Evolutionary conservation across 192 early-diverging fungal species (phyloP), one percentile per base, ranked within the genome.

Genomic region (Linnemannia hyalina): DNA sequence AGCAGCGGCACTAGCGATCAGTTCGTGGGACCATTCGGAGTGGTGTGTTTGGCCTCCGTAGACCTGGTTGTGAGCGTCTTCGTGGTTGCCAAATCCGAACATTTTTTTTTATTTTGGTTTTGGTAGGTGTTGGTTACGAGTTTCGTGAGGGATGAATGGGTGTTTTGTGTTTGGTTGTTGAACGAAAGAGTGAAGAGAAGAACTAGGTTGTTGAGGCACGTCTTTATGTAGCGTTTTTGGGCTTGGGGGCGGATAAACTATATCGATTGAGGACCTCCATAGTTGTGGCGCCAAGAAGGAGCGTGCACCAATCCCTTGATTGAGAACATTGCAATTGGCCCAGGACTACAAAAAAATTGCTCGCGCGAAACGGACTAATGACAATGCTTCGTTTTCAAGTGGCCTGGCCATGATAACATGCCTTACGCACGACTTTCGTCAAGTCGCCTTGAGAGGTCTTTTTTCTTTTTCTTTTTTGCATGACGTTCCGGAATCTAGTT

Each of bases 1-100:
- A 42, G 85, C 92, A 16, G 91, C 92, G 40, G 91, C 92, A 46
- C 88, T 88, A 23, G 88, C 90, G 40, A 92, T 42, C n/a, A 86
- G 54, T 63, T 90, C 88, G 74, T 90, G 89, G 36, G 82, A 70
- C 82, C 81, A 88, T 7, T 42, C 13, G 52, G 82, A 77, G 47
- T 89, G 54, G 47, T 89, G 80, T 9, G 72, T 69, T 72, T 83
- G 40, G 6, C 73, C 77, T 1, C 71, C 60, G 38, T 79, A 83
- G n/a, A 83, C 46, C 41, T 83, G 57, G 6, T 29, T n/a, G 68
- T 83, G 40, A 26, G 80, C 80, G 35, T 74, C 73, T 74, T 81
- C 70, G 70, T 73, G 78, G 40, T 75, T 41, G 1, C 60, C 75
- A 54, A 79, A 72, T n/a, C 80, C 80, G 44, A 81, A 81, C 80